Conservation (phyloP, 768 basidiomycete genomes). For the Leccinum disarticulatum region DNA sequence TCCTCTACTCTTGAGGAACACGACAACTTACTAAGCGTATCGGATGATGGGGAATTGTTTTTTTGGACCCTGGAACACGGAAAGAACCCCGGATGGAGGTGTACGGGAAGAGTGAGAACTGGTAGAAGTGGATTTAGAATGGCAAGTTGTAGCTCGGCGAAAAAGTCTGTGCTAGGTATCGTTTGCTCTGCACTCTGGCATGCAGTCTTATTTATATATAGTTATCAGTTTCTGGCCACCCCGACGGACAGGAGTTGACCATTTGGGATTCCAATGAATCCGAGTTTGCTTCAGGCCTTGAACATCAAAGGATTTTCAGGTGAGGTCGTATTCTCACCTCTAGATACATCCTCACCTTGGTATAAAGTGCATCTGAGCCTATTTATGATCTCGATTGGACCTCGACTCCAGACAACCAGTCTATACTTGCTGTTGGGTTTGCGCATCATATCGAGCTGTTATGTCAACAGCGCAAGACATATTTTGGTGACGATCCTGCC, state of each 20-base stretch:
- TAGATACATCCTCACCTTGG: not conserved
- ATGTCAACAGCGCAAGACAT: slow-evolving; percentile 91
- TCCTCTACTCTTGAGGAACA: slow-evolving; percentile 47
- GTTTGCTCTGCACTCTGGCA: slow-evolving; percentile 12
- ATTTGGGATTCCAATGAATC: slow-evolving; percentile 97
- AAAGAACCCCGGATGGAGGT: slow-evolving; percentile 48
- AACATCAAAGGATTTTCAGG: slow-evolving; percentile 66
- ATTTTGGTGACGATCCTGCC: slow-evolving; percentile 78
- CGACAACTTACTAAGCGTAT: slow-evolving; percentile 80
- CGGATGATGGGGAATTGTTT: slow-evolving; percentile 72
- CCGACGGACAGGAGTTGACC: slow-evolving; percentile 75
- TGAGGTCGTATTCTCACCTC: slow-evolving; percentile 30
- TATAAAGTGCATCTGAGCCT: slow-evolving; percentile 42
- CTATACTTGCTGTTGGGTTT: slow-evolving; percentile 90
- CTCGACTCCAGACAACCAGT: slow-evolving; percentile 85
- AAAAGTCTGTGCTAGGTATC: slow-evolving; percentile 87
- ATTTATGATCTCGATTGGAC: slow-evolving; percentile 92
- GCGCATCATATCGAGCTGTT: slow-evolving; percentile 75
- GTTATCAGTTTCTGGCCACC: slow-evolving; percentile 54
- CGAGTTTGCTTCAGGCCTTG: slow-evolving; percentile 89
- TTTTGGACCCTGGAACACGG: slow-evolving; percentile 77
- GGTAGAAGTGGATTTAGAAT: slow-evolving; percentile 61
- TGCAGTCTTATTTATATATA: slow-evolving; percentile 6
- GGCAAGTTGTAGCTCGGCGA: slow-evolving; percentile 85
- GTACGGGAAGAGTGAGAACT: slow-evolving; percentile 75